Conservation (phyloP, 257 asterid species). For the Solanum megistacrolobum region DNA sequence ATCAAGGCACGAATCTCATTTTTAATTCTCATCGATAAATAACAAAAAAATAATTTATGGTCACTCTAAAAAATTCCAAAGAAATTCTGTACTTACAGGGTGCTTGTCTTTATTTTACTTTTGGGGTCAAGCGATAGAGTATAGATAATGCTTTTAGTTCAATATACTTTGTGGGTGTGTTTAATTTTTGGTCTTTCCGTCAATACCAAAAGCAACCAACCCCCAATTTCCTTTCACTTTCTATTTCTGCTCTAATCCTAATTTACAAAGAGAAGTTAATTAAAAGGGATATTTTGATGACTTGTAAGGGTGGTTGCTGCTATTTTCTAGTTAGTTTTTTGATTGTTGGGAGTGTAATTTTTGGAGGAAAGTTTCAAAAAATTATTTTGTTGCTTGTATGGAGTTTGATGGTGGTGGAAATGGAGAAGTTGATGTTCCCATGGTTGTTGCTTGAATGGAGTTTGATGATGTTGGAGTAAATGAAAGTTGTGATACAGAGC, state of each 20-base stretch:
- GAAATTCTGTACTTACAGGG: slow-evolving; percentile 4
- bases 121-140: background rate
- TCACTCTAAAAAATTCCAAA: too few relatives aligned
- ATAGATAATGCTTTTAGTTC: slow-evolving; percentile 2
- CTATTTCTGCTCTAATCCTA: background rate
- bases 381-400: too few relatives aligned
- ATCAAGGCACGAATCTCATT: too few relatives aligned
- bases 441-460: too few relatives aligned
- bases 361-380: background rate
- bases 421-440: too few relatives aligned
- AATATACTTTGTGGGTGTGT: slow-evolving; percentile 23
- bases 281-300: background rate
- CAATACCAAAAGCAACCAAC: slow-evolving; percentile 11
- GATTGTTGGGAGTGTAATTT: slow-evolving; percentile 13
- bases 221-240: slow-evolving; percentile 5
- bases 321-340: background rate
- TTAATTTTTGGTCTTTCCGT: slow-evolving; percentile 13
- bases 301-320: slow-evolving; percentile 9
- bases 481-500: too few relatives aligned
- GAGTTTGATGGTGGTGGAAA: background rate
- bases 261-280: background rate
- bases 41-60: too few relatives aligned
- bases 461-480: too few relatives aligned
- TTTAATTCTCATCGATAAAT: too few relatives aligned
- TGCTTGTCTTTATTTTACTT: slow-evolving; percentile 1